A percentile compares a stretch with the other conserved stretches of the same genome.
Conservation (phyloP, 2,329 filamentous ascomycete species). For the Mycosphaerella sp. region DNA sequence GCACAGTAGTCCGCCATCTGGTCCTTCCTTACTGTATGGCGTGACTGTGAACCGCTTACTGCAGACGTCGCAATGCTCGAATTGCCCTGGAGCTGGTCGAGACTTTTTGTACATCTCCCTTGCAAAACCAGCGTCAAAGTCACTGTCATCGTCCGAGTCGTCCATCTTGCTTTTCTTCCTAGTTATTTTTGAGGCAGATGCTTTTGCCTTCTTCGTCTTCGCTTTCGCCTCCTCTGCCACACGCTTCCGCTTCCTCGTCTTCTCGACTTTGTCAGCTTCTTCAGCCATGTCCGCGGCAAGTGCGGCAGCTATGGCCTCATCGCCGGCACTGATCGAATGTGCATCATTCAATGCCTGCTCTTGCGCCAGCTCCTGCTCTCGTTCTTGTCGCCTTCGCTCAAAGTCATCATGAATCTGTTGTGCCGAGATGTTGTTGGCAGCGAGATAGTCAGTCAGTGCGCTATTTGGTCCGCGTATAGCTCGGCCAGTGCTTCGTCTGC, state of each 20-base stretch:
- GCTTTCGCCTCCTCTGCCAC: constrained; percentile 45
- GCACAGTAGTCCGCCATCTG: constrained; percentile 81
- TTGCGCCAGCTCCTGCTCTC: constrained; percentile 38
- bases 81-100: constrained; percentile 68
- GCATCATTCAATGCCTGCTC: constrained; percentile 24
- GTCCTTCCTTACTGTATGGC: constrained; percentile 74
- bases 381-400: constrained; percentile 48
- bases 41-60: constrained; percentile 89
- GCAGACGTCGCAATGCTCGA: constrained; percentile 82
- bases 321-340: constrained; percentile 32
- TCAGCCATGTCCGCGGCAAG: constrained; percentile 38
- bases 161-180: constrained; percentile 41
- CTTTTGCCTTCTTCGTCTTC: constrained; percentile 38
- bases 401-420: constrained; percentile 57
- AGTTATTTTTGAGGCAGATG: constrained; percentile 39
- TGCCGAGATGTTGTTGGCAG: constrained; percentile 67
- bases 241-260: constrained; percentile 52
- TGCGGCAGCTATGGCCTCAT: constrained; percentile 30
- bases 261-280: constrained; percentile 35
- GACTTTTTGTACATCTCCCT: constrained; percentile 51
- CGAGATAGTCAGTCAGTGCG: constrained; percentile 62
- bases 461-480: constrained; percentile 55
- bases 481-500: constrained; percentile 38
- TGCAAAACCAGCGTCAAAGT: constrained; percentile 44
- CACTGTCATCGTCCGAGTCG: constrained; percentile 41